Conservation (phyloP, 192 early-diverging fungal genomes). For the Podila verticillata region DNA sequence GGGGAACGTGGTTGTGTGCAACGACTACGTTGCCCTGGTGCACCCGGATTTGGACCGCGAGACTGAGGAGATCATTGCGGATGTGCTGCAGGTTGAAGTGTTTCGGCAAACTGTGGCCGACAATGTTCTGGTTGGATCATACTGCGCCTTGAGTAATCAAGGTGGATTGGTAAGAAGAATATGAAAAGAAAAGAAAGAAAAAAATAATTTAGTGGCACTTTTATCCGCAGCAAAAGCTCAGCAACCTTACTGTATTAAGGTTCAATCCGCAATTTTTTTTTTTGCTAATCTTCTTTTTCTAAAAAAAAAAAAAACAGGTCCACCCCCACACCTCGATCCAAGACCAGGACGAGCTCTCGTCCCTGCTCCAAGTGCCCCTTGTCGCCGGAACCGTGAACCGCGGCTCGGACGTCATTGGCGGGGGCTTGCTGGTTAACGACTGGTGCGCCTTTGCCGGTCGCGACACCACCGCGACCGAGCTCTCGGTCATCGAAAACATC, state of each 20-base stretch:
- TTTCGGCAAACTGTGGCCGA: slow-evolving; percentile 97
- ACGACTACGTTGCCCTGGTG: slow-evolving; percentile 97
- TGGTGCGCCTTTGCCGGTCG: slow-evolving; percentile 97
- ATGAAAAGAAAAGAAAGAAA: background rate
- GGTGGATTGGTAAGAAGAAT: slow-evolving; percentile 79
- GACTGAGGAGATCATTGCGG: slow-evolving; percentile 98
- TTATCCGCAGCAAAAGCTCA: no score
- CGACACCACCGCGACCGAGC: slow-evolving; percentile 95
- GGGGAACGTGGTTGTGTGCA: slow-evolving; percentile 98
- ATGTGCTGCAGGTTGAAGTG: slow-evolving; percentile 94
- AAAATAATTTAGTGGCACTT: background rate
- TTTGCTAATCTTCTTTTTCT: slow-evolving; percentile 17
- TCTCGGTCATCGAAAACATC: slow-evolving; percentile 95
- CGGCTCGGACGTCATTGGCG: slow-evolving; percentile 96
- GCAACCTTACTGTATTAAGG: no score
- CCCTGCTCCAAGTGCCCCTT: slow-evolving; percentile 92
- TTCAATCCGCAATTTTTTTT: background rate
- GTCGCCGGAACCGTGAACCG: slow-evolving; percentile 96
- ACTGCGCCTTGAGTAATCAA: slow-evolving; percentile 96
- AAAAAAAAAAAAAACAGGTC: no score
- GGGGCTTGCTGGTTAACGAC: slow-evolving; percentile 95
- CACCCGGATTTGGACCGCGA: slow-evolving; percentile 97
- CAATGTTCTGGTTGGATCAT: slow-evolving; percentile 96
- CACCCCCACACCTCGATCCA: slow-evolving; percentile 93
- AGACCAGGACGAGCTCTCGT: slow-evolving; percentile 97